Percentiles rank a stretch among this genome's conserved stretches.
These are phyloP conservation scores for Fusarium camptoceras DNA, from an alignment of 2,329 filamentous ascomycete genomes.

Conservation along the genomic window DNA sequence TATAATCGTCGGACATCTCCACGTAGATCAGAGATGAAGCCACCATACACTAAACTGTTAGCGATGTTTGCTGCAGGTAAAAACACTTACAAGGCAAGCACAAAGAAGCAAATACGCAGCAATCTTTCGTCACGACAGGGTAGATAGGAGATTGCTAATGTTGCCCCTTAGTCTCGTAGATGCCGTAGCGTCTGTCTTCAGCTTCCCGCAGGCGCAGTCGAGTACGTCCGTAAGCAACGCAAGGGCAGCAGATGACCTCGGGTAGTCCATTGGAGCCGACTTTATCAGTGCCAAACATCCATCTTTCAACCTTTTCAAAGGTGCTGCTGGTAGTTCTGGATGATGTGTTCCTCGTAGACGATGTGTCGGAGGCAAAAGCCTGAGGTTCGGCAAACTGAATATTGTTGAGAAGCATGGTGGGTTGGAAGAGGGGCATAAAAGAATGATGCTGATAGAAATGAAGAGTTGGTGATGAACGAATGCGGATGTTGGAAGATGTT, in stretches of 20 bases:
- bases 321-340: neutral
- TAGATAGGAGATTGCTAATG: neutral
- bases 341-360: neutral
- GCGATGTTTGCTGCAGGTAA: neutral
- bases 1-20: constrained; percentile 49
- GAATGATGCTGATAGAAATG: neutral
- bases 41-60: constrained; percentile 48
- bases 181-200: neutral
- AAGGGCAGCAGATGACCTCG: constrained; percentile 14
- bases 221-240: constrained; percentile 17
- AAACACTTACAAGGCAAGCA: constrained; percentile 47
- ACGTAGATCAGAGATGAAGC: constrained; percentile 48
- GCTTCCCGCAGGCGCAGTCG: constrained; percentile 4
- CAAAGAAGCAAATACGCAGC: constrained; percentile 21
- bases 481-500: neutral
- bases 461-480: neutral
- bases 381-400: neutral
- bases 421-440: neutral
- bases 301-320: neutral
- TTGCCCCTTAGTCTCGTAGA: neutral
- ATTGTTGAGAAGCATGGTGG: neutral
- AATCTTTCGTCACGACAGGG: neutral
- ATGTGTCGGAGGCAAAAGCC: no score
- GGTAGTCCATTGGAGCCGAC: fast-evolving
- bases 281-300: neutral